Conservation (phyloP, 768 basidiomycete genomes). For the Clathrus columnatus region DNA sequence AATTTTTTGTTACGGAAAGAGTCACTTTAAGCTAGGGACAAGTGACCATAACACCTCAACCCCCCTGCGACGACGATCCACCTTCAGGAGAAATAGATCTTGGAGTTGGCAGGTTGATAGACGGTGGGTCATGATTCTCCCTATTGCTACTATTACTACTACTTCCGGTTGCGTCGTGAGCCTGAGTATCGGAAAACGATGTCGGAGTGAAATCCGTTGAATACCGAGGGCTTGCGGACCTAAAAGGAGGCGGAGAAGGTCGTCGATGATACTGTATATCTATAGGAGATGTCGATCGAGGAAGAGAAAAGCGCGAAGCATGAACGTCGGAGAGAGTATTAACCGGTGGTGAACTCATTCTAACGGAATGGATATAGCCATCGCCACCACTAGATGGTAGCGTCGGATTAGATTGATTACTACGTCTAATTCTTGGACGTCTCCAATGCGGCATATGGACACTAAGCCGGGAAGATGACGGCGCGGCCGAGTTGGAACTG, state of each 20-base stretch:
- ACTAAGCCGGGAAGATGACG: slow-evolving; percentile 5
- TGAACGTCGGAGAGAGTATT: not conserved
- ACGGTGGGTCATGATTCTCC: not conserved
- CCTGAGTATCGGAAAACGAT: not conserved
- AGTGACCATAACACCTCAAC: no score
- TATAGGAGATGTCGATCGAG: slow-evolving; percentile 1
- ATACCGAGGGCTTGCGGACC: slow-evolving; percentile 1
- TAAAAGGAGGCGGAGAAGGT: not conserved
- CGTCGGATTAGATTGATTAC: slow-evolving; percentile 28
- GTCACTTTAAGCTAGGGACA: no score
- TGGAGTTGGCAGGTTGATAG: slow-evolving; percentile 7
- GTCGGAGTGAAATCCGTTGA: not conserved
- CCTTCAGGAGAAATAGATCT: slow-evolving; percentile 10
- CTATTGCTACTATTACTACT: not conserved
- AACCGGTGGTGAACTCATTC: slow-evolving; percentile 6
- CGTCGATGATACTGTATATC: slow-evolving; percentile 7
- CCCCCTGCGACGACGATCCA: no score
- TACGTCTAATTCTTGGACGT: slow-evolving; percentile 57
- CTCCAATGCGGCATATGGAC: slow-evolving; percentile 38
- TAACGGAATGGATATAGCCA: slow-evolving; percentile 6
- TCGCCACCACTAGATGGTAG: not conserved
- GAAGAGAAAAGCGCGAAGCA: not conserved
- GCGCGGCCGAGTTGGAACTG: not conserved
- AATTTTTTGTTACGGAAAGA: no score
- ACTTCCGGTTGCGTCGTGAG: not conserved